Evolutionary conservation across 176 grass and related monocot species (phyloP).

Genomic region (Dendrocalamus sinicus): DNA sequence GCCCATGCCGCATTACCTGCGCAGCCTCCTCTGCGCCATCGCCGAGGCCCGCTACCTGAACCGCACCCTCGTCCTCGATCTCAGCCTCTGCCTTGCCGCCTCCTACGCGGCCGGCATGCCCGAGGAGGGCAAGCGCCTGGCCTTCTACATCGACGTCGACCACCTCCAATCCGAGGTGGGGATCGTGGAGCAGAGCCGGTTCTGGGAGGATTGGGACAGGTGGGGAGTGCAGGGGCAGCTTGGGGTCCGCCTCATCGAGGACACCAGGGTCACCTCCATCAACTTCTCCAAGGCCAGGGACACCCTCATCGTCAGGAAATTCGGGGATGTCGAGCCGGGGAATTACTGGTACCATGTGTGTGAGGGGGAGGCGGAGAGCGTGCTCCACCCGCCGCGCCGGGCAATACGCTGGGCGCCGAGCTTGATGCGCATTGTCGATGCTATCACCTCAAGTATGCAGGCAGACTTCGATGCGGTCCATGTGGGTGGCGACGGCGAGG

Average conservation of each 20-base stretch:
- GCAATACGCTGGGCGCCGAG: slow-evolving; percentile 49
- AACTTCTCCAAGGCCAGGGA: slow-evolving; percentile 64
- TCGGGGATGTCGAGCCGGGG: slow-evolving; percentile 74
- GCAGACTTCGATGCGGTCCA: slow-evolving; percentile 67
- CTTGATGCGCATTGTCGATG: slow-evolving; percentile 66
- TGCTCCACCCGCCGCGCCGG: slow-evolving; percentile 26
- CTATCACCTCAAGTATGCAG: slow-evolving; percentile 70
- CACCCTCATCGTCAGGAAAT: slow-evolving; percentile 74
- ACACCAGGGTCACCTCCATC: slow-evolving; percentile 49
- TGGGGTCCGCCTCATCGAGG: slow-evolving; percentile 61
- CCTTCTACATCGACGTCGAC: slow-evolving; percentile 75
- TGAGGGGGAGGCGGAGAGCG: slow-evolving; percentile 47
- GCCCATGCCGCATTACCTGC: slow-evolving; percentile 80
- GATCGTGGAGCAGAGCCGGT: slow-evolving; percentile 64
- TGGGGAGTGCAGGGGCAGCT: slow-evolving; percentile 74
- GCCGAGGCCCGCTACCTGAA: slow-evolving; percentile 76
- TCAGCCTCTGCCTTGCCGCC: slow-evolving; percentile 66
- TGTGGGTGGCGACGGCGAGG: slow-evolving; percentile 32
- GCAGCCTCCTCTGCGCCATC: slow-evolving; percentile 77
- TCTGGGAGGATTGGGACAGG: slow-evolving; percentile 75
- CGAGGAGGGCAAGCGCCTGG: slow-evolving; percentile 80
- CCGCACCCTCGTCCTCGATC: slow-evolving; percentile 69
- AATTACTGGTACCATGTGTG: slow-evolving; percentile 90
- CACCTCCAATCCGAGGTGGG: slow-evolving; percentile 54
- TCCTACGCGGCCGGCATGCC: slow-evolving; percentile 49